phyloP scores from a whole-genome alignment of 176 grass and related monocot genomes.

The Puya raimondii region DNA sequence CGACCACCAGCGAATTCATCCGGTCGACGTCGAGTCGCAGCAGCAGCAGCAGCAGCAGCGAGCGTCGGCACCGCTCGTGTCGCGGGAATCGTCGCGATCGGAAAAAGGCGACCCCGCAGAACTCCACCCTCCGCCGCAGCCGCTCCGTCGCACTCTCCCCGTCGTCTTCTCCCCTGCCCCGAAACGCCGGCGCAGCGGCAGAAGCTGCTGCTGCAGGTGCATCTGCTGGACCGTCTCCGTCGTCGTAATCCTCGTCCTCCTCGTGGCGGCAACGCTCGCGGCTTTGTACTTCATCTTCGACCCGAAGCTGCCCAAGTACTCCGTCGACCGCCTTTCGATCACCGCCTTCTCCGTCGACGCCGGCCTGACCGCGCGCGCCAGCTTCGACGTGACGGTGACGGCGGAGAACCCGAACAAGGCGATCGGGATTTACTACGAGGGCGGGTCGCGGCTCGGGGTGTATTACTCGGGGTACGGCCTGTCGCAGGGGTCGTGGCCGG shows the following conservation, averaged over 20 bases:
- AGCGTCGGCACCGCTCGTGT: constrained; percentile 41
- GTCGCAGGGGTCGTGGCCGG: constrained; percentile 37
- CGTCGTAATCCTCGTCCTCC: constrained; percentile 23
- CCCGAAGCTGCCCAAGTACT: constrained; percentile 73
- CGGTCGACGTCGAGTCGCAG: constrained; percentile 59
- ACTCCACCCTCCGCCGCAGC: constrained; percentile 6
- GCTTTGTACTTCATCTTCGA: constrained; percentile 53
- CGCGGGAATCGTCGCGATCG: constrained; percentile 25
- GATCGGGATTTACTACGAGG: constrained; percentile 63
- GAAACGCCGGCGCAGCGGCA: constrained; percentile 1
- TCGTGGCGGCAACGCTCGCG: constrained; percentile 21
- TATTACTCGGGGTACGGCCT: constrained; percentile 35
- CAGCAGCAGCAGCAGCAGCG: neutral
- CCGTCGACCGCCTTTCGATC: constrained; percentile 54
- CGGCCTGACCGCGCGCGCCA: constrained; percentile 26
- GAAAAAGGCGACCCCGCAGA: constrained; percentile 40
- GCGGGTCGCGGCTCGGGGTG: constrained; percentile 43
- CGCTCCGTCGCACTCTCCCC: constrained; percentile 14
- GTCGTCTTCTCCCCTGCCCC: neutral
- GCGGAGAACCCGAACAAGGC: constrained; percentile 51
- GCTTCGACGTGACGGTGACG: constrained; percentile 68
- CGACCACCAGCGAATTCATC: constrained; percentile 79
- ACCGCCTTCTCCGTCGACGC: constrained; percentile 40
- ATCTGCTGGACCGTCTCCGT: constrained; percentile 33
- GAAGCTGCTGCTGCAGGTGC: constrained; percentile 48